Base-by-base conservation (phyloP, 2,329 filamentous ascomycete species). In the Pseudomassariella vexata region DNA sequence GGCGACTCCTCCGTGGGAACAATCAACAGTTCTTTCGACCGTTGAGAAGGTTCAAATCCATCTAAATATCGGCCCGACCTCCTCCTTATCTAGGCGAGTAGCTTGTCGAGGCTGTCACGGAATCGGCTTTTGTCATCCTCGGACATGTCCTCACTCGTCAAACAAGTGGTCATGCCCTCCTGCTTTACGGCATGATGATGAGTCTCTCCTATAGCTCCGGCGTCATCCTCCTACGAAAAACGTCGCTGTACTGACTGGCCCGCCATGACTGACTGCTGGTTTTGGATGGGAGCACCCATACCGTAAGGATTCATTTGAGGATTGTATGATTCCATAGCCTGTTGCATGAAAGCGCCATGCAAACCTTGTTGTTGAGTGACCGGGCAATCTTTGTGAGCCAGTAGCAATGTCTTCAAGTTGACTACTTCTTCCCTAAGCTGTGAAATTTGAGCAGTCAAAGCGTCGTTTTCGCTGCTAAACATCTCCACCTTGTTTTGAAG, bases 381-480 rank as follows among this genome's bases (percentile, higher is more conserved):
- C 0, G 90, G 87, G 47, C 92, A 96, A 56, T 96, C 90, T 56
- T 96, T 96, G 61, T 98, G 92, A 0, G 89, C 89, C 15, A 96
- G 70, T 3, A 98, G 69, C 0, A 96, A 68, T 0, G 89, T 95
- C 67, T 95, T 96, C 24, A 98, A 72, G 42, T 90, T 94, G 28
- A 96, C 86, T 38, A 96, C 85, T 54, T 98, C 92, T 53, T 96
- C 90, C 18, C 88, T 76, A 5, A 96, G 66, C 46, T 85, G 79
- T 2, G 82, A 82, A 37, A 96, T 88, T 41, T 92, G 90, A 3
- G 80, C 72, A 12, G 82, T 85, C 20, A 98, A 70, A 2, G 79
- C 79, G 52, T 98, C 92, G 42, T 96, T 96, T 60, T 98, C 92
- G 1, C 73, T 82, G 41, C 83, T 89, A 53, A 88, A 96, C 45